These are phyloP conservation scores for Apiospora marii DNA, from an alignment of 2,329 filamentous ascomycete species.

Conservation along the genomic window DNA sequence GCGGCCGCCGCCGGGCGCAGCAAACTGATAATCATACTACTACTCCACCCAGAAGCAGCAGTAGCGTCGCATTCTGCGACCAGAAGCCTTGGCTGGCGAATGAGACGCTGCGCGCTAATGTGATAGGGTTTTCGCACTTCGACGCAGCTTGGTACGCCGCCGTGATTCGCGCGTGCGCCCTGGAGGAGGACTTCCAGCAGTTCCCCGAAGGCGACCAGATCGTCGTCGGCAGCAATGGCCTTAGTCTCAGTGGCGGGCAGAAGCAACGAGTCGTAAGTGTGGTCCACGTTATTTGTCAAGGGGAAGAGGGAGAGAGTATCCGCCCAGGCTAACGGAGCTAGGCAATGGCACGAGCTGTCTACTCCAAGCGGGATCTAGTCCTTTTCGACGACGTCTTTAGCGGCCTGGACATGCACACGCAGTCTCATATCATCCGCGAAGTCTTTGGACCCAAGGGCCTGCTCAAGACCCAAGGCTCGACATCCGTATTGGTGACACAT, in stretches of 20 bases:
- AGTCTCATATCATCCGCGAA: constrained; percentile 61
- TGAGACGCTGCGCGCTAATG: constrained; percentile 11
- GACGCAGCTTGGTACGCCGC: constrained; percentile 16
- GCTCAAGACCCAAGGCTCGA: not conserved
- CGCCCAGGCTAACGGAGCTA: not conserved
- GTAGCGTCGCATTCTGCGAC: constrained; percentile 20
- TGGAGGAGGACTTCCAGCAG: constrained; percentile 21
- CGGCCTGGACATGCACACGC: constrained; percentile 69
- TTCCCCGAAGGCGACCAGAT: constrained; percentile 20
- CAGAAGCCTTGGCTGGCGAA: constrained; percentile 22
- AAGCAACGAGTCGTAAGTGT: constrained; percentile 23
- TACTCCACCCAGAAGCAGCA: not conserved
- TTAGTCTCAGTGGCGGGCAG: constrained; percentile 18
- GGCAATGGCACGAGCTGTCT: constrained; percentile 23
- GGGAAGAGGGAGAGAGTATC: not conserved
- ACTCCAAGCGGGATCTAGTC: constrained; percentile 50
- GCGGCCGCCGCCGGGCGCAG: not conserved
- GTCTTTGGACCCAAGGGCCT: constrained; percentile 13
- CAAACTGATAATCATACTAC: not conserved
- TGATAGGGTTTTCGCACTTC: constrained; percentile 11
- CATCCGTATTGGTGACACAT: constrained; percentile 22
- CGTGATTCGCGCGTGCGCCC: constrained; percentile 22
- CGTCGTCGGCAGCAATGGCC: constrained; percentile 13
- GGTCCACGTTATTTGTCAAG: no score
- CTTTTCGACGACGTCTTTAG: constrained; percentile 78